These are phyloP conservation scores for Baffinella frigidus DNA, from an alignment of 208 protist species.

Conservation along the genomic window DNA sequence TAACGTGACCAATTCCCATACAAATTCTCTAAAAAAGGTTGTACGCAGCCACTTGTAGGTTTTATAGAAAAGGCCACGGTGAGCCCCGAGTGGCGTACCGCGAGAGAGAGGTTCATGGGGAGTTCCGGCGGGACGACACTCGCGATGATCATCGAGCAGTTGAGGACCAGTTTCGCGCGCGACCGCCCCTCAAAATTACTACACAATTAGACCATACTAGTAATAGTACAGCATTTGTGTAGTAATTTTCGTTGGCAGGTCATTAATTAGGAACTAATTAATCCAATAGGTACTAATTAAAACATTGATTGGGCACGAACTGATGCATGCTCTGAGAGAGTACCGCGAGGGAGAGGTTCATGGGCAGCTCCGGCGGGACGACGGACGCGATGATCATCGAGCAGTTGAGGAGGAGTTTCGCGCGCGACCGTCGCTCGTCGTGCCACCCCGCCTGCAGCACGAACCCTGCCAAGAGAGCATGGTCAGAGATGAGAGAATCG, in stretches of 20 bases:
- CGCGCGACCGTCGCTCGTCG: conserved; percentile 76
- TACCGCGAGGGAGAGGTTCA: conserved; percentile 96
- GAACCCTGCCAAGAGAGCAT: conserved; percentile 86
- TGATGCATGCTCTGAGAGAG: too few species aligned
- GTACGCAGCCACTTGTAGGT: too few species aligned
- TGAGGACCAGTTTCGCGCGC: conserved; percentile 94
- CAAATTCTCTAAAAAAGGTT: too few species aligned
- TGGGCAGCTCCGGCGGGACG: conserved; percentile 90
- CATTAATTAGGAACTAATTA: too few species aligned
- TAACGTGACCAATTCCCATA: too few species aligned
- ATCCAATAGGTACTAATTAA: conserved; percentile 2
- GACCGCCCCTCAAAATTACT: too few species aligned
- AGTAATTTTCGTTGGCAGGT: too few species aligned
- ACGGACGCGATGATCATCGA: conserved; percentile 84
- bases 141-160: conserved; percentile 89
- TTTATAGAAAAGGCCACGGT: too few species aligned
- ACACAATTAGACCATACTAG: too few species aligned
- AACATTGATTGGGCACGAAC: too few species aligned
- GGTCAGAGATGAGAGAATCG: background rate
- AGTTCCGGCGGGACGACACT: conserved; percentile 83
- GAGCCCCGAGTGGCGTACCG: conserved; percentile 87
- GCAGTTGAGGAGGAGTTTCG: conserved; percentile 96
- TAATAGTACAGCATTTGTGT: too few species aligned
- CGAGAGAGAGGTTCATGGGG: conserved; percentile 96
- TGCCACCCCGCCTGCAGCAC: conserved; percentile 84